Evolutionary conservation across 1,284 basidiomycete species (phyloP).

Genomic region (Apiotrichum gamsii): DNA sequence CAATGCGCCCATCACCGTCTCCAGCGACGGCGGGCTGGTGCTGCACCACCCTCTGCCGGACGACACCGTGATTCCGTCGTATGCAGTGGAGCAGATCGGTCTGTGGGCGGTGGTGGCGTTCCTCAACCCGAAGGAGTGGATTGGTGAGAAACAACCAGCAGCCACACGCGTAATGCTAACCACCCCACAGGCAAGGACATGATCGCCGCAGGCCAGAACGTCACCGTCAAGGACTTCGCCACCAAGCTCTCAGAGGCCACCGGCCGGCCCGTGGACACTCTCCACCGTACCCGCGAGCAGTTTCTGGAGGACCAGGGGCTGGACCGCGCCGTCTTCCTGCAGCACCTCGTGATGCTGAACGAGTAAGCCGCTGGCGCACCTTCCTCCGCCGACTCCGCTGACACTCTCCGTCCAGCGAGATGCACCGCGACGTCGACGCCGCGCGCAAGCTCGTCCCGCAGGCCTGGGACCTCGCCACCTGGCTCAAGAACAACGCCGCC

Average conservation of each 20-base stretch:
- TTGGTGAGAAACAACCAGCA: constrained; percentile 29
- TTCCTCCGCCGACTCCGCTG: no score
- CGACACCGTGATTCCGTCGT: constrained; percentile 23
- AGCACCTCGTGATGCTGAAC: no score
- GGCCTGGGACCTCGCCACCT: constrained; percentile 6
- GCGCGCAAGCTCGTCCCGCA: constrained; percentile 7
- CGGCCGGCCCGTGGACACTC: constrained; percentile 4
- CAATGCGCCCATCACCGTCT: neutral
- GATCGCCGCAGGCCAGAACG: constrained; percentile 4
- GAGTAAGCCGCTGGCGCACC: no score
- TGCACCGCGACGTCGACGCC: constrained; percentile 4
- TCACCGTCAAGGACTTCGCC: constrained; percentile 8
- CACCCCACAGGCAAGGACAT: constrained; percentile 18
- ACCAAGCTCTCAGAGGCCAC: constrained; percentile 6
- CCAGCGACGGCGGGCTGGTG: constrained; percentile 10
- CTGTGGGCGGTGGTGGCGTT: constrained; percentile 30
- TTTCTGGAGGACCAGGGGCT: constrained; percentile 11
- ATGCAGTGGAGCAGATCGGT: constrained; percentile 29
- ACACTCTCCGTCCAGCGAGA: constrained; percentile 5
- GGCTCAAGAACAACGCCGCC: neutral
- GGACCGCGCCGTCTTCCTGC: constrained; percentile 2
- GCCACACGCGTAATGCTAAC: no score
- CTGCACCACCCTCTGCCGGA: constrained; percentile 22
- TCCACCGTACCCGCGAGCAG: constrained; percentile 2
- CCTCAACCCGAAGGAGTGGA: constrained; percentile 27